Evolutionary conservation across 2,329 filamentous ascomycete species (phyloP), one percentile per base, ranked within the genome.

Genomic region (Aureobasidium sp.): DNA sequence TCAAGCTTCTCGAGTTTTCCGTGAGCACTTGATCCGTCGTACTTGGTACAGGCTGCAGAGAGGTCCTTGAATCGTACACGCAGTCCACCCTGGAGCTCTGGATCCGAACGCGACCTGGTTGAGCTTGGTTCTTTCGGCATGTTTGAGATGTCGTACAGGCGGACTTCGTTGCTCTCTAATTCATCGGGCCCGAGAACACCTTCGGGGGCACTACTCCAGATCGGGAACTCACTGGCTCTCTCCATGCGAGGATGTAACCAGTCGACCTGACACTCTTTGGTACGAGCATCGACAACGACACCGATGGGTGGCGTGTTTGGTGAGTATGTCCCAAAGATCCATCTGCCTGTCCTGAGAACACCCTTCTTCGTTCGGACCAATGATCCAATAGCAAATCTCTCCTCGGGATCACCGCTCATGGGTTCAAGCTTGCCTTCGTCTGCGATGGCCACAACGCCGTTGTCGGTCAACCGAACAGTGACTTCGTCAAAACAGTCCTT

Each of bases 31-130:
- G 71, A 67, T 5, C 72, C 72, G 58, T 78, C 73, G 66, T 85
- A 85, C 66, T 83, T 85, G 40, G 75, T 69, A 27, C 76, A 75
- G 6, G 82, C 82, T 42, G 68, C 75, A 1, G 75, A 69, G 2
- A 80, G 68, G 67, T 85, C 81, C 60, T 78, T 79, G 72, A 86
- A 85, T 24, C 78, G 75, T 7, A 85, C 81, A n/a, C 70, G 66
- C 9, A 68, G 57, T 5, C 68, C 67, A 5, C 72, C 67, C 59
- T 64, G 68, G 29, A 67, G 65, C 47, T 71, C 71, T 6, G 72
- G 67, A 48, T 73, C 70, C 2, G 71, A 70, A 45, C 33, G 33
- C 17, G 49, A 29, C 24, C 17, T 56, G 17, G 60, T 56, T 5
- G 48, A 7, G 19, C 31, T 12, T 8, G 19, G n/a, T 29, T 15